These are phyloP conservation scores for Xylariaceae sp. DNA, from an alignment of 2,329 filamentous ascomycete genomes.

Conservation along the genomic window DNA sequence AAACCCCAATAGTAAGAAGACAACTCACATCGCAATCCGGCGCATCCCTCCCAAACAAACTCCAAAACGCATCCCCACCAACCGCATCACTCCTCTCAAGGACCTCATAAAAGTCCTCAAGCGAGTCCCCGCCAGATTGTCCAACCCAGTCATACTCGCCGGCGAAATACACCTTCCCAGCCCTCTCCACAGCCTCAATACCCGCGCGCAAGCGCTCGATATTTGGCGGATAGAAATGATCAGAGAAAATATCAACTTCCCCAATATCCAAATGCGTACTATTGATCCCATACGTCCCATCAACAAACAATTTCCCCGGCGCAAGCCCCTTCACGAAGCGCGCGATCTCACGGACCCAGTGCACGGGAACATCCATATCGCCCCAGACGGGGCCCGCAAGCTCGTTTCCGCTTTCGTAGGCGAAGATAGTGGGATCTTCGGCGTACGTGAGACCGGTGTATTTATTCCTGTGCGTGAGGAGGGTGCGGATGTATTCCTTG, in stretches of 20 bases:
- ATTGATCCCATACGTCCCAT: slow-evolving; percentile 47
- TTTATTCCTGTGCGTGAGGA: slow-evolving; percentile 42
- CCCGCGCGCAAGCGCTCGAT: slow-evolving; percentile 36
- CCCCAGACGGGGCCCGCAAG: slow-evolving; percentile 40
- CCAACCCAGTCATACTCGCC: slow-evolving; percentile 46
- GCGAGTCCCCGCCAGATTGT: slow-evolving; percentile 28
- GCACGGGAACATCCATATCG: slow-evolving; percentile 40
- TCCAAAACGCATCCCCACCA: slow-evolving; percentile 43
- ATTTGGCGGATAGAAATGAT: slow-evolving; percentile 44
- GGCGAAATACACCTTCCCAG: slow-evolving; percentile 38
- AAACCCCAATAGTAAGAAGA: neutral
- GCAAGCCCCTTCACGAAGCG: slow-evolving; percentile 39
- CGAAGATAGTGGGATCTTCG: slow-evolving; percentile 46
- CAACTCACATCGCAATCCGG: slow-evolving; percentile 39
- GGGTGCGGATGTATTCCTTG: slow-evolving; percentile 41
- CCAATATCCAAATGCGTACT: slow-evolving; percentile 37
- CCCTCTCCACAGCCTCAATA: slow-evolving; percentile 34
- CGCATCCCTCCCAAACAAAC: slow-evolving; percentile 41
- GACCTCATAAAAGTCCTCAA: slow-evolving; percentile 38
- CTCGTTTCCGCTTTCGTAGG: slow-evolving; percentile 47
- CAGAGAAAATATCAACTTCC: slow-evolving; percentile 43
- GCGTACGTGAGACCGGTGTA: slow-evolving; percentile 44
- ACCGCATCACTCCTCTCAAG: slow-evolving; percentile 37
- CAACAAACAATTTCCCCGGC: slow-evolving; percentile 41
- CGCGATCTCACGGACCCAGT: slow-evolving; percentile 41